These are phyloP conservation scores for Beauveria rudraprayagi DNA, from an alignment of 2,329 filamentous ascomycete genomes.

Conservation along the genomic window DNA sequence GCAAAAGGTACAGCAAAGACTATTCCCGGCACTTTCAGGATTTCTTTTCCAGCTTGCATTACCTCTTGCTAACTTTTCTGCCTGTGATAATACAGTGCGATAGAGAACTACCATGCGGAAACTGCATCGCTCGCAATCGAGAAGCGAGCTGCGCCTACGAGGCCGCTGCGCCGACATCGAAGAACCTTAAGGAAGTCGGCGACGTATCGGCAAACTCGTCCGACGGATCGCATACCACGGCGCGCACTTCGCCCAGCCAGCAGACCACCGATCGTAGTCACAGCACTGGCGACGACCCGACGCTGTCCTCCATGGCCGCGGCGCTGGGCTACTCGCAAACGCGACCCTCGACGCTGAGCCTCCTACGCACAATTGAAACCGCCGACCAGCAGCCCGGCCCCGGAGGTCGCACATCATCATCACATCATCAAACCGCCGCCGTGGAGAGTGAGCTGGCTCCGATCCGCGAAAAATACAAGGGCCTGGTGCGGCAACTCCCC, in stretches of 20 bases:
- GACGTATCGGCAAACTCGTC: background rate
- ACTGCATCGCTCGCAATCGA: slow-evolving; percentile 51
- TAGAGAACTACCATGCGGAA: slow-evolving; percentile 49
- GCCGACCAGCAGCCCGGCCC: slow-evolving; percentile 26
- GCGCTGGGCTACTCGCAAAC: slow-evolving; percentile 48
- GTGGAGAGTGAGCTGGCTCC: slow-evolving; percentile 16
- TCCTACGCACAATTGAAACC: slow-evolving; percentile 47
- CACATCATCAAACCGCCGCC: background rate
- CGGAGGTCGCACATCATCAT: background rate
- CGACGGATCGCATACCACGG: background rate
- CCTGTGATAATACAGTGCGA: slow-evolving; percentile 39
- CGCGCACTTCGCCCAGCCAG: background rate
- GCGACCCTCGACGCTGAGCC: slow-evolving; percentile 43
- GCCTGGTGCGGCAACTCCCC: slow-evolving; percentile 49
- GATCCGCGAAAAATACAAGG: slow-evolving; percentile 49
- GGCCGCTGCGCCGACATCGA: slow-evolving; percentile 35
- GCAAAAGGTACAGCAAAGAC: slow-evolving; percentile 39
- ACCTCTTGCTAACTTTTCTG: background rate
- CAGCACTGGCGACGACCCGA: slow-evolving; percentile 17
- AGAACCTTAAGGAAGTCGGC: background rate
- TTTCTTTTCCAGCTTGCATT: background rate
- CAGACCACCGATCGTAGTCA: background rate
- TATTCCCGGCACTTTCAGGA: background rate
- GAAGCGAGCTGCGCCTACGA: slow-evolving; percentile 50
- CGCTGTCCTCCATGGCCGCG: slow-evolving; percentile 34